Percentiles rank a stretch among this genome's conserved stretches.
phyloP scores from a whole-genome alignment of 192 early-diverging fungal species.

The Umbelopsis sp. region DNA sequence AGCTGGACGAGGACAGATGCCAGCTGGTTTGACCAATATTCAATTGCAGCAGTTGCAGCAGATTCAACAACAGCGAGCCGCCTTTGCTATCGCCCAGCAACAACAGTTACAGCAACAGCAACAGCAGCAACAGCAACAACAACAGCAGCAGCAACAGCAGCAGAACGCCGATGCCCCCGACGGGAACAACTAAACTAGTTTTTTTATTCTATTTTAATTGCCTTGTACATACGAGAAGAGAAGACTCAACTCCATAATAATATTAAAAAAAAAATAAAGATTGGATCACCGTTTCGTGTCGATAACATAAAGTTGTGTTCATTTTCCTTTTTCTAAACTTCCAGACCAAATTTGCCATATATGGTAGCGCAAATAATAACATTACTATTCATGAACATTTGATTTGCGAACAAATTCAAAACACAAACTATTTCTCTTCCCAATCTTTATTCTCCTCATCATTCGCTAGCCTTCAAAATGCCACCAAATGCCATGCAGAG shows the following conservation, averaged over 20 bases:
- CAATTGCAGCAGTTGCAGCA: slow-evolving; percentile 22
- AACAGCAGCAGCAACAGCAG: slow-evolving; percentile 13
- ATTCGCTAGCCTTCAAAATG: background rate
- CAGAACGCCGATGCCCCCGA: slow-evolving; percentile 1
- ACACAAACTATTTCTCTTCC: background rate
- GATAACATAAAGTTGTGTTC: slow-evolving; percentile 2
- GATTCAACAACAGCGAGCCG: slow-evolving; percentile 6
- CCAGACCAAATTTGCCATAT: slow-evolving; percentile 8
- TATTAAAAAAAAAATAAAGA: too few relatives aligned
- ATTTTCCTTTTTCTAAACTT: slow-evolving; percentile 7
- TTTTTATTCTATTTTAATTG: background rate
- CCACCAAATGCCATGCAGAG: background rate
- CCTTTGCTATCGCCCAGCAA: slow-evolving; percentile 7
- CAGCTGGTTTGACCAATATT: slow-evolving; percentile 10
- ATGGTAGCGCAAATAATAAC: slow-evolving; percentile 11
- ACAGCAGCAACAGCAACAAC: background rate
- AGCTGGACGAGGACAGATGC: background rate
- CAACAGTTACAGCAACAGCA: slow-evolving; percentile 10
- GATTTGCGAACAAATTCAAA: too few relatives aligned
- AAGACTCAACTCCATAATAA: too few relatives aligned
- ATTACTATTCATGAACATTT: background rate
- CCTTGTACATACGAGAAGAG: slow-evolving; percentile 1
- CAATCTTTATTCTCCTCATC: background rate
- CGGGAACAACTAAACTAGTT: slow-evolving; percentile 4
- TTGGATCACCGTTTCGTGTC: background rate